Conservation (phyloP, 495 filamentous ascomycete species). For the Achaetomiella virescens region DNA sequence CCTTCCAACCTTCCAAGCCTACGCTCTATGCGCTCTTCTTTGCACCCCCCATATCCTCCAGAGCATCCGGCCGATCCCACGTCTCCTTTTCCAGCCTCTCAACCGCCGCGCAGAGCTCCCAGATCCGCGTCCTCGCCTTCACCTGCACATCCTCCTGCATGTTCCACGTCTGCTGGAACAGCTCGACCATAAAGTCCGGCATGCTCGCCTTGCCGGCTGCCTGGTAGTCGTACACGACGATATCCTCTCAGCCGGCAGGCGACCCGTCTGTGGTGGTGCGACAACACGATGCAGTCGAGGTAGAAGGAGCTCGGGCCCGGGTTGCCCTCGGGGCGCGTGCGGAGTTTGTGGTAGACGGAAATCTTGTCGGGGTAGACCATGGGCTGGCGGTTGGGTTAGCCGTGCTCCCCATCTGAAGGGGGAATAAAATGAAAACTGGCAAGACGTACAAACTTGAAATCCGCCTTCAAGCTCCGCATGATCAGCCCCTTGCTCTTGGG, state of each 20-base stretch:
- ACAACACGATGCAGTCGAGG: constrained; percentile 62
- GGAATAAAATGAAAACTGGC: not conserved
- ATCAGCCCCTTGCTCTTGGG: constrained; percentile 68
- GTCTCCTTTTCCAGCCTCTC: constrained; percentile 60
- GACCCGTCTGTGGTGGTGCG: constrained; percentile 70
- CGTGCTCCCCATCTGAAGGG: not conserved
- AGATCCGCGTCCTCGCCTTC: constrained; percentile 41
- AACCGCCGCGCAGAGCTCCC: constrained; percentile 50
- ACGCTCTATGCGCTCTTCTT: constrained; percentile 12
- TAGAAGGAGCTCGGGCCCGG: constrained; percentile 30
- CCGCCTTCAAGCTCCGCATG: constrained; percentile 68
- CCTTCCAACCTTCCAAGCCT: too few relatives aligned
- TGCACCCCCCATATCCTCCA: constrained; percentile 62
- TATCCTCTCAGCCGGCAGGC: constrained; percentile 77
- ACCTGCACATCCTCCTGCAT: constrained; percentile 58
- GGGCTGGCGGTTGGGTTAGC: constrained; percentile 51
- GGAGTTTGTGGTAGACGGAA: constrained; percentile 81
- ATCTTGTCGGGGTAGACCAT: constrained; percentile 84
- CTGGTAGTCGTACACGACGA: constrained; percentile 79
- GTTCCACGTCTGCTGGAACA: constrained; percentile 58
- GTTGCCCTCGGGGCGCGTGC: constrained; percentile 26
- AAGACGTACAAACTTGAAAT: constrained; percentile 82
- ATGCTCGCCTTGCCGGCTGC: constrained; percentile 51
- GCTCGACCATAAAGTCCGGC: constrained; percentile 58
- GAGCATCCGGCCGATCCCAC: constrained; percentile 66